Evolutionary conservation across 768 basidiomycete genomes (phyloP).

Genomic region (Kwoniella mangroviensis): DNA sequence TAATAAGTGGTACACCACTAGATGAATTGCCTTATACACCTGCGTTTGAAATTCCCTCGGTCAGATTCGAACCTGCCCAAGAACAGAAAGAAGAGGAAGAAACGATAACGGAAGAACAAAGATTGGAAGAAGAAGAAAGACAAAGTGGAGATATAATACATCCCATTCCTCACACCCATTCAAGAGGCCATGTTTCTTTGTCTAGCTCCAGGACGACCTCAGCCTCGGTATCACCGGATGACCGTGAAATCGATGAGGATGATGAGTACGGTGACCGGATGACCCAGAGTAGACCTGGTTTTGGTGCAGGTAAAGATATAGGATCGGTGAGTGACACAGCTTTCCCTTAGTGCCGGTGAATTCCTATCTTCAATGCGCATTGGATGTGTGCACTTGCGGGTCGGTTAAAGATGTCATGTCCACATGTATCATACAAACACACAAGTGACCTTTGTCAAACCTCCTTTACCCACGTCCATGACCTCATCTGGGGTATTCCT

Average conservation of each 20-base stretch:
- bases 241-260: slow-evolving; percentile 11
- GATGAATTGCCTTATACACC: slow-evolving; percentile 45
- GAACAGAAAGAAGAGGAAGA: slow-evolving; percentile 4
- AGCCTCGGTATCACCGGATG: slow-evolving; percentile 9
- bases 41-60: slow-evolving; percentile 16
- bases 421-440: no score
- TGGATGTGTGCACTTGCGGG: background rate
- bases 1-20: slow-evolving; percentile 48
- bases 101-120: slow-evolving; percentile 9
- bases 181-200: background rate
- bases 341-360: background rate
- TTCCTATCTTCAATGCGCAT: background rate
- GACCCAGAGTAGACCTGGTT: slow-evolving; percentile 29
- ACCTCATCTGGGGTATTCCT: no score
- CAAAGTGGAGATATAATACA: slow-evolving; percentile 10
- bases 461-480: no score
- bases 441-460: no score
- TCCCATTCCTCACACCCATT: background rate
- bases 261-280: background rate
- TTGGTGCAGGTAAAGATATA: slow-evolving; percentile 36
- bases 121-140: slow-evolving; percentile 21
- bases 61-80: slow-evolving; percentile 4
- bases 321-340: slow-evolving; percentile 45
- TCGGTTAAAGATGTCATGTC: no score
- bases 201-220: background rate